Evolutionary conservation across 352 stramenopile genomes (phyloP), one percentile per base, ranked within the genome.

Genomic region (Phytophthora sp.): DNA sequence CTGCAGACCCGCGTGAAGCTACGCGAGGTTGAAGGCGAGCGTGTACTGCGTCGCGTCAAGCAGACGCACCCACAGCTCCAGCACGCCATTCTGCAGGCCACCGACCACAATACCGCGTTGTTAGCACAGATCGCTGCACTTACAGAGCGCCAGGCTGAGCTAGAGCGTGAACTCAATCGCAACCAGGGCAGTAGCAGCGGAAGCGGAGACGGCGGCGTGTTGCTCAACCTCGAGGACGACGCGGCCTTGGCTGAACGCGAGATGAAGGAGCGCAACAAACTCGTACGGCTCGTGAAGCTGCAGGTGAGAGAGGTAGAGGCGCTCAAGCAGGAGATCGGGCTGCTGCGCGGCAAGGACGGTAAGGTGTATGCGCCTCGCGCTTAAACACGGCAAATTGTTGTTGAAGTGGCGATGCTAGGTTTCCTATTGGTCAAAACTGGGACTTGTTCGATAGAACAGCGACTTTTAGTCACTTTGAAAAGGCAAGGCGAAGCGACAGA

Each of bases 251-350:
- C 72, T 13, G 77, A 90, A 62, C 73, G 81, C 35, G 93, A 98
- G 69, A 87, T 90, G 71, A 77, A 80, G 53, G 93, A 98, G 74
- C 88, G 88, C 54, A 93, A 91, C 66, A 93, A 96, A 29, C 79
- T 98, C 20, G 87, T 96, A 15, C 76, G 88, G 24, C 76, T 97
- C 23, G 90, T 98, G 12, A 97, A 97, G 63, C 77, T 98, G 24
- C 94, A 98, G 74, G 83, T 83, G 30, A 85, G 89, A 33, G 93
- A 98, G 59, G 75, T 98, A 11, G 91, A 98, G 54, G 89, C 89
- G 12, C 82, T 98, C 41, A 96, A 96, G 61, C 77, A 93, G 52
- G 92, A 98, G 71, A 93, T 97, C 24, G 79, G 80, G 4, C 79
- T 96, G 57, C 64, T 97, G 44, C 86, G 86, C 8, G 78, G 87